These are phyloP conservation scores for Amanita jacksonii DNA, from an alignment of 768 basidiomycete species.

Conservation along the genomic window DNA sequence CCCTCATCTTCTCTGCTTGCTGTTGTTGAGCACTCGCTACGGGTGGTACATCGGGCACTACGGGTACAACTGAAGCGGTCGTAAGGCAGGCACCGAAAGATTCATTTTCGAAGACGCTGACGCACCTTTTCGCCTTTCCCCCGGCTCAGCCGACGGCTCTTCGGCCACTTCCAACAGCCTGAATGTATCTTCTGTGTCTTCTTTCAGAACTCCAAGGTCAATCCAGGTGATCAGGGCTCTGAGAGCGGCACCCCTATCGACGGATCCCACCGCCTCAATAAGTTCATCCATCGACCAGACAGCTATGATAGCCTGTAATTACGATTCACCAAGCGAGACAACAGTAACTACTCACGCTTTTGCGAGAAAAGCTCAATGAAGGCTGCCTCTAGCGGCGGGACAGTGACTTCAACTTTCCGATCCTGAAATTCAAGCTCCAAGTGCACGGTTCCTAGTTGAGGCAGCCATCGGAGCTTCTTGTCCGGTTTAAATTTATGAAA, in stretches of 20 bases:
- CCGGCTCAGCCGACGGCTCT: conserved; percentile 24
- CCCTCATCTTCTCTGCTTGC: conserved; percentile 76
- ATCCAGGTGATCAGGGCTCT: conserved; percentile 81
- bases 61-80: conserved; percentile 13
- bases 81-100: neutral
- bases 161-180: conserved; percentile 55
- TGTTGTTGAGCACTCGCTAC: conserved; percentile 57
- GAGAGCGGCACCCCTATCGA: conserved; percentile 54
- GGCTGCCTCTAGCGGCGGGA: conserved; percentile 84
- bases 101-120: neutral
- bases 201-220: conserved; percentile 71
- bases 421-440: conserved; percentile 80
- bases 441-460: conserved; percentile 78
- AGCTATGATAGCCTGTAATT: conserved; percentile 40
- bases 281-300: conserved; percentile 68
- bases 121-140: conserved; percentile 17
- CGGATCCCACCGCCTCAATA: conserved; percentile 47
- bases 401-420: conserved; percentile 63
- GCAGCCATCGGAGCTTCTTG: conserved; percentile 83
- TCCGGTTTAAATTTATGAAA: conserved; percentile 86
- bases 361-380: conserved; percentile 80
- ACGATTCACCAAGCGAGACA: too few relatives aligned
- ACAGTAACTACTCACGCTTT: conserved; percentile 34
- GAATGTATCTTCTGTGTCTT: conserved; percentile 51
- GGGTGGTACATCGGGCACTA: conserved; percentile 34